A percentile compares a stretch with the other conserved stretches of the same genome.
Conservation (phyloP, 805 yeast genomes). For the Novakomyces olei region DNA sequence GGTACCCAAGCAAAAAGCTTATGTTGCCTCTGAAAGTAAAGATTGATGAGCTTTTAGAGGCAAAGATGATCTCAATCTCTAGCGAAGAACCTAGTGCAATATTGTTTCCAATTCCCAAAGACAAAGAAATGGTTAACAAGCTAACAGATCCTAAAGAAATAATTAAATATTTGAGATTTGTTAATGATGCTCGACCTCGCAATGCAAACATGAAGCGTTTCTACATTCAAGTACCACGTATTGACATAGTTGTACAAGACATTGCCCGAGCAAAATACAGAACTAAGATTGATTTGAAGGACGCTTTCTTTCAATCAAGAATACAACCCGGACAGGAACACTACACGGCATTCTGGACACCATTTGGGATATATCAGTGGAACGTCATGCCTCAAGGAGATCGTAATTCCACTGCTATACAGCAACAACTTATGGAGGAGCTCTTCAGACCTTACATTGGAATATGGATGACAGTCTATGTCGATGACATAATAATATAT, state of each 20-base stretch:
- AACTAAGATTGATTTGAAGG: slow-evolving; percentile 10
- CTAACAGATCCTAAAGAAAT: slow-evolving; percentile 9
- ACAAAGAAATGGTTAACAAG: slow-evolving; percentile 7
- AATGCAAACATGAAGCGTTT: slow-evolving; percentile 7
- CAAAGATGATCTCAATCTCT: too few species aligned
- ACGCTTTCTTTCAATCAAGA: slow-evolving; percentile 6
- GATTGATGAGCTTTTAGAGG: too few species aligned
- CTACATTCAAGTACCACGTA: slow-evolving; percentile 10
- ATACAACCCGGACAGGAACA: slow-evolving; percentile 15
- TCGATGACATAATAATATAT: slow-evolving; percentile 10
- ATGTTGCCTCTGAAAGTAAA: too few species aligned
- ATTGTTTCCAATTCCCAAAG: too few species aligned
- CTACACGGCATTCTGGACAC: slow-evolving; percentile 12
- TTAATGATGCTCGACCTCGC: slow-evolving; percentile 10
- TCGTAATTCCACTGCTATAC: slow-evolving; percentile 12
- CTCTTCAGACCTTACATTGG: slow-evolving; percentile 5
- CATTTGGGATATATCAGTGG: slow-evolving; percentile 11
- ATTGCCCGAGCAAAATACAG: slow-evolving; percentile 5
- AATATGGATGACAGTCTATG: slow-evolving; percentile 8
- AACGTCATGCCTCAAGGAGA: slow-evolving; percentile 14
- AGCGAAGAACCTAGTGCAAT: too few species aligned
- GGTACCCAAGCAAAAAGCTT: too few species aligned
- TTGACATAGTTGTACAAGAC: slow-evolving; percentile 4
- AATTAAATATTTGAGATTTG: slow-evolving; percentile 9
- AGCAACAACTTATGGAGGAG: slow-evolving; percentile 8